phyloP scores from a whole-genome alignment of 192 early-diverging fungal species.

The Jimgerdemannia flammicorona region DNA sequence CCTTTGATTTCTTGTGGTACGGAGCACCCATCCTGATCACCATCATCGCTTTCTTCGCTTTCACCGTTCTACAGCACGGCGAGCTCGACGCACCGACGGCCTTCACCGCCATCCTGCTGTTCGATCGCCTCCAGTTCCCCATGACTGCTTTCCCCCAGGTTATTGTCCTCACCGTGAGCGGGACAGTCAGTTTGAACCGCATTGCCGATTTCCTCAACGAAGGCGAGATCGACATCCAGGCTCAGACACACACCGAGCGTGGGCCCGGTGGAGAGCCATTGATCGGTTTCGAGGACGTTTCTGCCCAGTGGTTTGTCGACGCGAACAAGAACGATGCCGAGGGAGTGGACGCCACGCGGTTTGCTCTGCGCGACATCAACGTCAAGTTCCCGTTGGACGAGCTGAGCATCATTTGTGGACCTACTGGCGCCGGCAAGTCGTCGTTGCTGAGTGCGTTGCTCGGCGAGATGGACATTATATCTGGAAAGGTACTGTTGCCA shows the following conservation, averaged over 20 bases:
- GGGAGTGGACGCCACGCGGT: conserved; percentile 26
- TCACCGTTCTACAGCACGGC: conserved; percentile 29
- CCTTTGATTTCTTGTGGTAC: background rate
- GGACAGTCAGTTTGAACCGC: conserved; percentile 62
- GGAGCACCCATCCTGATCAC: conserved; percentile 30
- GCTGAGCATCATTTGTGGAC: conserved; percentile 67
- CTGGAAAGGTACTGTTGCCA: conserved; percentile 25
- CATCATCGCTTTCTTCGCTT: conserved; percentile 26
- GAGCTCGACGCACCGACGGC: conserved; percentile 64
- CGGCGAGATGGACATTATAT: conserved; percentile 65
- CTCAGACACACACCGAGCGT: conserved; percentile 7
- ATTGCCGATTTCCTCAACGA: conserved; percentile 42
- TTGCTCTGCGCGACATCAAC: conserved; percentile 51
- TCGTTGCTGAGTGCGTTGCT: conserved; percentile 68
- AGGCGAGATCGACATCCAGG: conserved; percentile 40
- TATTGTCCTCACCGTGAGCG: conserved; percentile 66
- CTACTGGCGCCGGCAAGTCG: conserved; percentile 79
- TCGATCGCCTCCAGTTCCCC: conserved; percentile 88
- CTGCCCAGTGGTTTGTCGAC: conserved; percentile 29
- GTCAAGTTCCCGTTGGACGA: conserved; percentile 57
- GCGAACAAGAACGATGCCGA: background rate
- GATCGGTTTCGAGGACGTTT: conserved; percentile 38
- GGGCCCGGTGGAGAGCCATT: conserved; percentile 7
- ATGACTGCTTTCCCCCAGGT: conserved; percentile 76
- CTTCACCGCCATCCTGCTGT: conserved; percentile 84